phyloP scores from a whole-genome alignment of 768 basidiomycete species.

The Harrya chromipes region DNA sequence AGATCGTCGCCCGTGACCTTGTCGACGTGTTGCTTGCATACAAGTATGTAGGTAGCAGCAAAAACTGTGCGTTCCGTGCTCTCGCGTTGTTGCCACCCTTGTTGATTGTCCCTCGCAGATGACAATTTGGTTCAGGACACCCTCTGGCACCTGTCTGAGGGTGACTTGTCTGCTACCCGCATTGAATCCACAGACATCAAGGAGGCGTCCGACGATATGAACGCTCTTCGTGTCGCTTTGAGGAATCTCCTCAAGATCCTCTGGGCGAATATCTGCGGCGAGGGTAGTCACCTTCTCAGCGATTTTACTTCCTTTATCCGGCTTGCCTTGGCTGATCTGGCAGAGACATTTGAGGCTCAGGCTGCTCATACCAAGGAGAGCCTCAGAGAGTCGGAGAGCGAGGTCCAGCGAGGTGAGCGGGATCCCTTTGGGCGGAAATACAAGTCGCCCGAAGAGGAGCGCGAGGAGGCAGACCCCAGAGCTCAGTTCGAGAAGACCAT shows the following conservation, averaged over 20 bases:
- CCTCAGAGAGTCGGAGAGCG: conserved; percentile 53
- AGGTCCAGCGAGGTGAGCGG: conserved; percentile 59
- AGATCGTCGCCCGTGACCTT: conserved; percentile 47
- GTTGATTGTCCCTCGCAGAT: conserved; percentile 34
- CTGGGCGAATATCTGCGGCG: conserved; percentile 51
- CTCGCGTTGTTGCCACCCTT: not conserved
- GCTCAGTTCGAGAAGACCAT: conserved; percentile 63
- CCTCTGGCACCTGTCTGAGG: conserved; percentile 60
- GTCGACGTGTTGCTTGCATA: conserved; percentile 56
- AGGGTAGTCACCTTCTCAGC: conserved; percentile 50
- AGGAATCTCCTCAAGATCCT: conserved; percentile 49
- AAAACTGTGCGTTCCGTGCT: conserved; percentile 47
- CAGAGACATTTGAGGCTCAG: conserved; percentile 52
- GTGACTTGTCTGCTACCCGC: conserved; percentile 43
- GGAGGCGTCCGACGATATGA: conserved; percentile 48
- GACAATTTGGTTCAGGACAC: conserved; percentile 65
- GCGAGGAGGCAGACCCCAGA: conserved; percentile 46
- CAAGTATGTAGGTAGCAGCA: conserved; percentile 49
- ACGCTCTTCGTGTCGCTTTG: conserved; percentile 48
- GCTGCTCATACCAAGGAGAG: conserved; percentile 51
- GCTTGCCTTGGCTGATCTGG: conserved; percentile 62
- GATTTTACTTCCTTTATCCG: conserved; percentile 67
- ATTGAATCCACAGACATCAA: conserved; percentile 39
- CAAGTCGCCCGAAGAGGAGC: conserved; percentile 40
- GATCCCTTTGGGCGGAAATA: conserved; percentile 54